Percentiles rank a stretch among this genome's conserved stretches.
phyloP scores from a whole-genome alignment of 78 protist genomes.

The Dictyostelium capitatum region DNA sequence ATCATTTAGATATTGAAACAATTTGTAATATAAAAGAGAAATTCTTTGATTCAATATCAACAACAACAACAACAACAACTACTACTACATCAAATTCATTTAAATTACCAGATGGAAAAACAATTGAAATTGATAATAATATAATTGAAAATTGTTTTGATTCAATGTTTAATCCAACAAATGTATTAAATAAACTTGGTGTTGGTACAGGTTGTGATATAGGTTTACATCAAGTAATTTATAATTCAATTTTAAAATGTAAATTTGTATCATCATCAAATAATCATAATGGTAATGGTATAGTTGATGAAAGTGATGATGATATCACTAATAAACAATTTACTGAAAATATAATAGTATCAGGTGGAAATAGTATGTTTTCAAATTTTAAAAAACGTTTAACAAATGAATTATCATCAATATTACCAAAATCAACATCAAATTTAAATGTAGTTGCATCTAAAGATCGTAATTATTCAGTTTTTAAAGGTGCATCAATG shows the following conservation, averaged over 20 bases:
- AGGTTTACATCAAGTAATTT: neutral
- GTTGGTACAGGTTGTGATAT: neutral
- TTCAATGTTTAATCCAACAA: neutral
- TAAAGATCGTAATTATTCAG: neutral
- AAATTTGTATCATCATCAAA: neutral
- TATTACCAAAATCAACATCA: no score
- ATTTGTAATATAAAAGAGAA: neutral
- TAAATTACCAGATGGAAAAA: slow-evolving; percentile 16
- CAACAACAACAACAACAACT: neutral
- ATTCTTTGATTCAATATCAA: neutral
- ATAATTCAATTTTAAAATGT: neutral
- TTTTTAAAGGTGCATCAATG: slow-evolving; percentile 8
- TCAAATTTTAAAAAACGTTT: neutral
- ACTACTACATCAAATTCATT: no score
- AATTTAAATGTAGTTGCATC: neutral
- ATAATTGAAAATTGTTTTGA: neutral
- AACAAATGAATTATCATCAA: neutral
- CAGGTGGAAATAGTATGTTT: slow-evolving; percentile 2
- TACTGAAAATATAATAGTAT: neutral
- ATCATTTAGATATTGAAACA: neutral
- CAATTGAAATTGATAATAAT: neutral
- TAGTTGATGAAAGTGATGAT: no score
- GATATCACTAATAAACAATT: neutral
- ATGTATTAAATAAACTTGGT: neutral
- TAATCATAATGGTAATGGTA: neutral